phyloP scores from a whole-genome alignment of 2,329 filamentous ascomycete genomes.

The Penicillium sp. region DNA sequence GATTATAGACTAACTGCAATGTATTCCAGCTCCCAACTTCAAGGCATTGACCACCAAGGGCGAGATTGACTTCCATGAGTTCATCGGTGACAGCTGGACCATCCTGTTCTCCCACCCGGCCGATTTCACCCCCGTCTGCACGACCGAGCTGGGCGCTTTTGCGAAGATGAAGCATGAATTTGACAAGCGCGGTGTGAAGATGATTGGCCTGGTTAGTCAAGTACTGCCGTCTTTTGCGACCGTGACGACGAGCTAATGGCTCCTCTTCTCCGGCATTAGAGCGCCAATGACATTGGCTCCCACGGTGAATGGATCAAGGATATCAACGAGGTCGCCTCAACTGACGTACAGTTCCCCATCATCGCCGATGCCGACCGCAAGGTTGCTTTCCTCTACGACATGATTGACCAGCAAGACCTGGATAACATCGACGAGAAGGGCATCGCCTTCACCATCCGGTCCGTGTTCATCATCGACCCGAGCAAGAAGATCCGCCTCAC shows the following conservation, averaged over 20 bases:
- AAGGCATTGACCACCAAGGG: constrained; percentile 66
- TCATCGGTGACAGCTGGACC: constrained; percentile 68
- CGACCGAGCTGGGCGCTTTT: constrained; percentile 91
- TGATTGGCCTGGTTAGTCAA: constrained; percentile 71
- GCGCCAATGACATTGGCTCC: constrained; percentile 61
- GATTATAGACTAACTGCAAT: background rate
- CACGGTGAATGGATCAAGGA: constrained; percentile 51
- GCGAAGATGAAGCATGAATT: constrained; percentile 89
- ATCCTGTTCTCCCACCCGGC: constrained; percentile 69
- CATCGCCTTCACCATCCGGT: constrained; percentile 91
- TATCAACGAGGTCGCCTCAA: constrained; percentile 76
- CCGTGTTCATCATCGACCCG: constrained; percentile 93
- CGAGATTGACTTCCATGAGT: constrained; percentile 69
- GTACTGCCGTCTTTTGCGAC: background rate
- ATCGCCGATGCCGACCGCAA: constrained; percentile 80
- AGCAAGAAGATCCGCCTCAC: constrained; percentile 92
- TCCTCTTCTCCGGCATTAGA: constrained; percentile 34
- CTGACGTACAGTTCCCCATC: constrained; percentile 73
- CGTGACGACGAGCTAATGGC: background rate
- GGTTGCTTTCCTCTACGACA: constrained; percentile 76
- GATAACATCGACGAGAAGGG: constrained; percentile 79
- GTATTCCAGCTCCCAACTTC: constrained; percentile 62
- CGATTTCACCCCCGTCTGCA: constrained; percentile 94
- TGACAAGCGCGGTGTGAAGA: constrained; percentile 80
- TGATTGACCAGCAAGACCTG: constrained; percentile 81